Evolutionary conservation across 1,284 basidiomycete genomes (phyloP), one percentile per base, ranked within the genome.

Genomic region (Boletus nobilissimus): DNA sequence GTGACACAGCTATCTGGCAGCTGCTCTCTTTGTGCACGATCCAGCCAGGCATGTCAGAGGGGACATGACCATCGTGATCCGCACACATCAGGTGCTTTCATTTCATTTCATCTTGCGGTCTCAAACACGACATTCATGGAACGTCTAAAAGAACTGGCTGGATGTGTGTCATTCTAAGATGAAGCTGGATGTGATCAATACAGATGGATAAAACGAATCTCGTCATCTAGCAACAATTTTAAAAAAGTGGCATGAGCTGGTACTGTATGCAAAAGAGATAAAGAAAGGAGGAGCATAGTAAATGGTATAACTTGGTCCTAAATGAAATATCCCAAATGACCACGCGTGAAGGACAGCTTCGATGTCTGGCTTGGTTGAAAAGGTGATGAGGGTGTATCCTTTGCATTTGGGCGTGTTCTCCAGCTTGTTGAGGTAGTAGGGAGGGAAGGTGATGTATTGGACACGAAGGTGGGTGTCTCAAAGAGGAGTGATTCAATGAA

Each of bases 311-410:
- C 57, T 85, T 85, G 85, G 68, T 51, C 76, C 80, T 38, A 74
- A 81, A 83, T 64, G 75, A 76, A 75, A 70, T 70, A 46, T 75
- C 82, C 77, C 36, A 78, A 76, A 83, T 84, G 91, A 91, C 93
- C 93, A 96, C 26, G 81, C 79, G 1, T 84, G 66, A 5, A 91
- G 83, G 2, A 95, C 78, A 2, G 82, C 78, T 16, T 89, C 84
- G 9, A 86, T 88, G 57, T 91, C 88, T 3, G 86, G 83, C 5
- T 82, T 43, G 10, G 82, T 78, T 1, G 87, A 84, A 60, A 95
- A 86, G 0, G 90, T 90, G 68, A 95, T 86, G 34, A 96, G 89
- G 1, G 94, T 93, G 78, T 95, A 95, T 1, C 93, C 93, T 87
- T 93, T 95, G 84, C 90, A 93, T 77, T 89, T 89, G 1, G 92